Evolutionary conservation across 257 asterid species (phyloP).

Genomic region (Cruciata laevipes): DNA sequence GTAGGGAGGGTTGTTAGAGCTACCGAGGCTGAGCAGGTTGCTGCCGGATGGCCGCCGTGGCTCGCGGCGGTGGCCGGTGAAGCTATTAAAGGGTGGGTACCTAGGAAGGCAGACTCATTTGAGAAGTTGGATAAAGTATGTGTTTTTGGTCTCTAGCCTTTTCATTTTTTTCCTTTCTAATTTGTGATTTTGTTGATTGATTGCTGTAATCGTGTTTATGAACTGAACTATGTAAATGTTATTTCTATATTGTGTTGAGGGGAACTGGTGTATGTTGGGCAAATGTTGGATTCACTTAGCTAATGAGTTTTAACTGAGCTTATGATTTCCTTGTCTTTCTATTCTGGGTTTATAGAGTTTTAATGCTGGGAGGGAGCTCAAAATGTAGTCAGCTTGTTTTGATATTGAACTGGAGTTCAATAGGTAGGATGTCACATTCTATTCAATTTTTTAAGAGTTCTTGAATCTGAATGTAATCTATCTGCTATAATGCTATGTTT

Average conservation of each 20-base stretch:
- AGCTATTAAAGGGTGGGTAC: slow-evolving; percentile 94
- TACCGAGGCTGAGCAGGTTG: slow-evolving; percentile 72
- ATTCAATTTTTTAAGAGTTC: background rate
- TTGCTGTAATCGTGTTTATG: background rate
- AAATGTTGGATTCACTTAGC: too few species aligned
- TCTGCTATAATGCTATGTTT: background rate
- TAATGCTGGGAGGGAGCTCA: background rate
- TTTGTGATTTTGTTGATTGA: slow-evolving; percentile 5
- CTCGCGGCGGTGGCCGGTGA: slow-evolving; percentile 90
- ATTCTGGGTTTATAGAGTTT: background rate
- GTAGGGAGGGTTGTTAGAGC: slow-evolving; percentile 50
- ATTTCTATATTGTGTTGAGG: background rate
- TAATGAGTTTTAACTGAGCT: background rate
- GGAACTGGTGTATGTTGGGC: background rate
- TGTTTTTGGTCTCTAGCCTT: background rate
- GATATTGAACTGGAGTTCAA: background rate
- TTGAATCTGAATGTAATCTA: background rate
- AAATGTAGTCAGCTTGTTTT: background rate
- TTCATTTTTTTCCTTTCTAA: background rate
- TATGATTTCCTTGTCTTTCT: background rate
- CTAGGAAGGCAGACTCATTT: slow-evolving; percentile 83
- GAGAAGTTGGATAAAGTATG: slow-evolving; percentile 86
- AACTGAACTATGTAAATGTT: background rate
- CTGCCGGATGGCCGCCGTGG: slow-evolving; percentile 99
- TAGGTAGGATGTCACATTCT: background rate